Percentiles rank a stretch among this genome's conserved stretches.
phyloP scores from a whole-genome alignment of 2,329 filamentous ascomycete species.

The Westerdykella sp. region DNA sequence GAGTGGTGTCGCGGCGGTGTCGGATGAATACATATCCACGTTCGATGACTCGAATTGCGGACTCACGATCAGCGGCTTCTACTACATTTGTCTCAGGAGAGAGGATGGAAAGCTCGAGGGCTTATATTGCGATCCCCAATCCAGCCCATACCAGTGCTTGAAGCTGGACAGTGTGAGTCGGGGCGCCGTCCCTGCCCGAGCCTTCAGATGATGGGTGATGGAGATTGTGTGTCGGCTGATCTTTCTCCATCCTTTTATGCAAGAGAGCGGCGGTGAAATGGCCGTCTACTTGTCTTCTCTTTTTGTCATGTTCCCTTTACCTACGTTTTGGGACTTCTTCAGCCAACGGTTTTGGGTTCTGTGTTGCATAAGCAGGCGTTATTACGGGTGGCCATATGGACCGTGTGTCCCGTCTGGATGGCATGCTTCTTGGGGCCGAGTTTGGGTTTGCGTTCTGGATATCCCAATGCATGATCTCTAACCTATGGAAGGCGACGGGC shows the following conservation, averaged over 20 bases:
- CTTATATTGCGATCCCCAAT: constrained; percentile 51
- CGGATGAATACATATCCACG: constrained; percentile 12
- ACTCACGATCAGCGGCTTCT: constrained; percentile 50
- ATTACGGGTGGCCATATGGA: too few relatives aligned
- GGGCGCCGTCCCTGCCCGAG: constrained; percentile 36
- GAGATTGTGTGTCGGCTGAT: not conserved
- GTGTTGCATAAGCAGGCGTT: too few relatives aligned
- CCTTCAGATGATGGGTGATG: constrained; percentile 25
- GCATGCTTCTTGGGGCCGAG: too few relatives aligned
- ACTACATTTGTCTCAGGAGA: constrained; percentile 47
- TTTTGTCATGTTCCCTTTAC: too few relatives aligned
- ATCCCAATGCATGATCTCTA: too few relatives aligned
- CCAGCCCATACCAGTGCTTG: constrained; percentile 49
- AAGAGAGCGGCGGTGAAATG: too few relatives aligned
- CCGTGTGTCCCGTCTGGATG: too few relatives aligned
- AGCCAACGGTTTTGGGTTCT: too few relatives aligned
- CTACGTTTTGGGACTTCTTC: too few relatives aligned
- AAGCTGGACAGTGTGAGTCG: constrained; percentile 36
- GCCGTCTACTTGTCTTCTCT: too few relatives aligned
- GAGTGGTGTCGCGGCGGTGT: not conserved
- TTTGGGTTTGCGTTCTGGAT: too few relatives aligned
- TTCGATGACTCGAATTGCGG: constrained; percentile 38
- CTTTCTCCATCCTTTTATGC: not conserved
- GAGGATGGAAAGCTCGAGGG: constrained; percentile 45
- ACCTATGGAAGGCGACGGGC: too few relatives aligned